Conservation (phyloP, 352 stramenopile genomes). For the Globisporangium carolinianum region DNA sequence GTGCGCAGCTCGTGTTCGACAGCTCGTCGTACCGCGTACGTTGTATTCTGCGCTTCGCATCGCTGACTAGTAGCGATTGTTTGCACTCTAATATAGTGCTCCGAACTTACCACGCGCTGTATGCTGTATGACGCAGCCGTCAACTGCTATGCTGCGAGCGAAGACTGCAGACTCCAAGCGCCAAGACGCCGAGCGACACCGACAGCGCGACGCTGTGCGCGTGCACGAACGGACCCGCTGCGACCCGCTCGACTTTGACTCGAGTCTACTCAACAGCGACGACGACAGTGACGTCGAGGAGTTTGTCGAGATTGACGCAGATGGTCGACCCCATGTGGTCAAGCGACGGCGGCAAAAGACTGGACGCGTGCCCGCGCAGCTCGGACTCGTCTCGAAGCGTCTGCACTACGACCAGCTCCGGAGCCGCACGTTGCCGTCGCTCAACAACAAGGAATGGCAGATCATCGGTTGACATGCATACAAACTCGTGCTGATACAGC, state of each 20-base stretch:
- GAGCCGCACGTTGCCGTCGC: slow-evolving; percentile 37
- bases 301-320: slow-evolving; percentile 28
- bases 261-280: slow-evolving; percentile 44
- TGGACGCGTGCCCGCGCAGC: slow-evolving; percentile 26
- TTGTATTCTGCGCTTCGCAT: too few species aligned
- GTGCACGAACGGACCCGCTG: slow-evolving; percentile 20
- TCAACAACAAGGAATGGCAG: slow-evolving; percentile 57
- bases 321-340: slow-evolving; percentile 33
- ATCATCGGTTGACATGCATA: slow-evolving; percentile 43
- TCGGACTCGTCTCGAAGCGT: slow-evolving; percentile 47
- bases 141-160: slow-evolving; percentile 17
- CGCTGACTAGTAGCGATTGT: too few species aligned
- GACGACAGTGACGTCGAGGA: slow-evolving; percentile 42
- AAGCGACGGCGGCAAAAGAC: slow-evolving; percentile 19
- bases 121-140: slow-evolving; percentile 14
- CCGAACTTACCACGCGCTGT: not conserved
- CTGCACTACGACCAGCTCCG: slow-evolving; percentile 51
- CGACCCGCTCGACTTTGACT: slow-evolving; percentile 47
- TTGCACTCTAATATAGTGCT: too few species aligned
- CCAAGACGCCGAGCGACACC: slow-evolving; percentile 14
- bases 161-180: slow-evolving; percentile 17
- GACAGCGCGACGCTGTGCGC: slow-evolving; percentile 17
- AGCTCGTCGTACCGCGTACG: slow-evolving; percentile 36
- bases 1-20: slow-evolving; percentile 47
- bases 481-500: too few species aligned